These are phyloP conservation scores for Aphanocladium album DNA, from an alignment of 2,329 filamentous ascomycete species.

Conservation along the genomic window DNA sequence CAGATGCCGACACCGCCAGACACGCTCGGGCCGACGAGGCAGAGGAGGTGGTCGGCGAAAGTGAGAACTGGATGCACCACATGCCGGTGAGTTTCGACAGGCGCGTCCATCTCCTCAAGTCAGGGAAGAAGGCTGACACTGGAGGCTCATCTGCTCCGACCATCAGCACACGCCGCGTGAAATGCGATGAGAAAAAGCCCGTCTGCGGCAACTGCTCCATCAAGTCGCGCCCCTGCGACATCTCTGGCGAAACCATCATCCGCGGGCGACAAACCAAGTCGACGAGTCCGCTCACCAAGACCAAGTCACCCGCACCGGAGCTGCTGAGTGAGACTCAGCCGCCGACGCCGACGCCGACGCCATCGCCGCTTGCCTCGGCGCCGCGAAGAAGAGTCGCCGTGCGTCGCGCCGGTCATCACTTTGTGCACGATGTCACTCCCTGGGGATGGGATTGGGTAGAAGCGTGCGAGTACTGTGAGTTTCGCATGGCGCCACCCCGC, in stretches of 20 bases:
- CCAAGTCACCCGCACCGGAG: neutral
- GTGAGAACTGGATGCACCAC: neutral
- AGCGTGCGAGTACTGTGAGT: neutral
- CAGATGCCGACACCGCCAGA: neutral
- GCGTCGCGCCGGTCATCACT: neutral
- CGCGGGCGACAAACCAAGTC: neutral
- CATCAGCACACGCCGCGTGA: neutral
- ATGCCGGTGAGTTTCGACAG: neutral
- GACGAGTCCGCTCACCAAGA: neutral
- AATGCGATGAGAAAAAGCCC: neutral
- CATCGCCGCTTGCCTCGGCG: neutral
- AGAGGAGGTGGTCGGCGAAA: neutral
- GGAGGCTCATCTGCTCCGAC: neutral
- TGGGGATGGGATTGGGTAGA: neutral
- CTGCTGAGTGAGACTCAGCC: neutral
- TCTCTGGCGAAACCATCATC: neutral
- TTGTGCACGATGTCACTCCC: neutral
- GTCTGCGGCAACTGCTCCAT: neutral
- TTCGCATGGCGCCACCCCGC: neutral
- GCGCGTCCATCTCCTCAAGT: neutral
- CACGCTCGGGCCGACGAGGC: neutral
- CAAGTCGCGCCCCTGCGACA: neutral
- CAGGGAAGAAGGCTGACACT: neutral
- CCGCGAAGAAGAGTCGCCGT: neutral
- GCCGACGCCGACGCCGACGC: neutral